phyloP scores from a whole-genome alignment of 75 land plant genomes.

The Selaginella tamariscina region DNA sequence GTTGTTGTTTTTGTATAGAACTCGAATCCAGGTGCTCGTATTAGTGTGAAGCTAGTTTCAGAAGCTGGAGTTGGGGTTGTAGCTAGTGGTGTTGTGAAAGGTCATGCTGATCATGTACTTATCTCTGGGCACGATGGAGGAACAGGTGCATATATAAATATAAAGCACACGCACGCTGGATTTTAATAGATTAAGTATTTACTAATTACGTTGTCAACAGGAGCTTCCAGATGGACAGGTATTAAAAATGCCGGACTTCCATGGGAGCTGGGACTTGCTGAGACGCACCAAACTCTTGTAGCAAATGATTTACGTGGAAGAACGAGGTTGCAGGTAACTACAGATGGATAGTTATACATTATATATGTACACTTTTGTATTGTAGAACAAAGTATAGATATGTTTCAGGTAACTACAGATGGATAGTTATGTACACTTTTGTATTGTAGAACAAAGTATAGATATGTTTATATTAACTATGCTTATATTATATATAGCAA shows the following conservation, averaged over 20 bases:
- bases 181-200: no score
- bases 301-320: slow-evolving; percentile 95
- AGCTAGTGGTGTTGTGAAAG: slow-evolving; percentile 98
- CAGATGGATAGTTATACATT: no score
- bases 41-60: slow-evolving; percentile 96
- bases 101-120: slow-evolving; percentile 96
- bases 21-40: slow-evolving; percentile 83
- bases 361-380: no score
- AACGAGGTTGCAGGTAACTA: slow-evolving; percentile 74
- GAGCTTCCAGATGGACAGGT: slow-evolving; percentile 98
- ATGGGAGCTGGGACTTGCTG: slow-evolving; percentile 98
- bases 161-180: no score
- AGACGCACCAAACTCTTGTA: slow-evolving; percentile 93
- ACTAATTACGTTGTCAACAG: no score
- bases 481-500: no score
- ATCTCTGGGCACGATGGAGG: slow-evolving; percentile 99
- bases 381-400: no score
- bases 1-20: slow-evolving; percentile 38
- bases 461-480: no score
- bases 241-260: slow-evolving; percentile 97
- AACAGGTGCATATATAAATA: no score
- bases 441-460: no score
- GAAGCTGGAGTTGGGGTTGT: slow-evolving; percentile 98
- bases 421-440: no score
- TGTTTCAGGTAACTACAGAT: no score